Percentiles rank a stretch among this genome's conserved stretches.
These are phyloP conservation scores for Xylariaceae sp. DNA, from an alignment of 2,329 filamentous ascomycete species.

Conservation along the genomic window DNA sequence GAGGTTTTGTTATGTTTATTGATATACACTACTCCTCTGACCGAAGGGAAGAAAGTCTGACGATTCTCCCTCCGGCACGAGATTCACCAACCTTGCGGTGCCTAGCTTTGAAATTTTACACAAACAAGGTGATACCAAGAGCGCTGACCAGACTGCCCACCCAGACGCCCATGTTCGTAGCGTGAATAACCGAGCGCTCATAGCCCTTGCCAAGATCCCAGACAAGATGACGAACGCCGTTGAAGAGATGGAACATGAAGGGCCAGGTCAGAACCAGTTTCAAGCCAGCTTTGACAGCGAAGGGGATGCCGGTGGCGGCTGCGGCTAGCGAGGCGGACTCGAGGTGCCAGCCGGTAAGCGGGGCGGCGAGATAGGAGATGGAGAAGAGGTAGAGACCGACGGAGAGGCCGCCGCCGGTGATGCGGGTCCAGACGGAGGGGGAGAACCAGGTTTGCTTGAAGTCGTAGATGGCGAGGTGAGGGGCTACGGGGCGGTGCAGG, in stretches of 20 bases:
- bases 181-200: conserved; percentile 41
- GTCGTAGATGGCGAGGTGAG: conserved; percentile 82
- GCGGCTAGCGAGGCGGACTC: conserved; percentile 56
- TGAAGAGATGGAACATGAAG: conserved; percentile 53
- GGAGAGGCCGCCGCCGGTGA: conserved; percentile 71
- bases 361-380: conserved; percentile 72
- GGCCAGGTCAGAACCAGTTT: conserved; percentile 55
- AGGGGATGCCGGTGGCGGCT: conserved; percentile 53
- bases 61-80: no score
- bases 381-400: conserved; percentile 76
- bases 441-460: conserved; percentile 80
- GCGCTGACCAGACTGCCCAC: conserved; percentile 39
- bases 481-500: conserved; percentile 71
- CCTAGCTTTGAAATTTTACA: conserved; percentile 30
- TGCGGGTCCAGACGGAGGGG: conserved; percentile 67
- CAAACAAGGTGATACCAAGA: conserved; percentile 44
- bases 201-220: conserved; percentile 51
- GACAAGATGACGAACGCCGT: conserved; percentile 49
- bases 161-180: conserved; percentile 45
- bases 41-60: no score
- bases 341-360: conserved; percentile 60
- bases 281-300: conserved; percentile 51
- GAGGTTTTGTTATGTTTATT: neutral
- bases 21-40: neutral
- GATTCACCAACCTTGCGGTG: no score